Conservation (phyloP, 305 asterid species). For the Fraxinus albicans region DNA sequence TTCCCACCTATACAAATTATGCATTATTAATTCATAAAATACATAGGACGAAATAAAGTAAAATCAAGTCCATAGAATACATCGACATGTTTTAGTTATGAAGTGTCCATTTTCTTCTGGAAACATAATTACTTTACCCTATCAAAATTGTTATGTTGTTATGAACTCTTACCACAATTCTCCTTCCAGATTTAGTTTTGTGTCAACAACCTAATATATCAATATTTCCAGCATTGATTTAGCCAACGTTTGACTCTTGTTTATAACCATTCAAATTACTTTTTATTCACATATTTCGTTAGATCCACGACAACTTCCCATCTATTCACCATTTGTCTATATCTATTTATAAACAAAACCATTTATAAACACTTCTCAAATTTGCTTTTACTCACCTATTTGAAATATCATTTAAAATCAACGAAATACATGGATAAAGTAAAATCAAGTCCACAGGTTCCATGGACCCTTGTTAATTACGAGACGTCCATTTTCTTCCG, state of each 20-base stretch:
- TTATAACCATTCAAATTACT: not conserved
- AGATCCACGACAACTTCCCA: not conserved
- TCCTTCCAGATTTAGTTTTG: not conserved
- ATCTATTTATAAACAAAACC: not conserved
- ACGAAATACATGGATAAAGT: not conserved
- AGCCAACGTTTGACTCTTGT: not conserved
- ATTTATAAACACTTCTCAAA: not conserved
- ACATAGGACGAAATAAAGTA: not conserved
- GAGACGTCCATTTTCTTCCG: not conserved
- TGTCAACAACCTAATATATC: not conserved
- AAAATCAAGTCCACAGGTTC: not conserved
- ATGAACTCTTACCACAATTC: not conserved
- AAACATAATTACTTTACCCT: not conserved
- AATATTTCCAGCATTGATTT: not conserved
- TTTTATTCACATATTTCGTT: too few species aligned
- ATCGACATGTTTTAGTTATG: not conserved
- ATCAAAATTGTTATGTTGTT: not conserved
- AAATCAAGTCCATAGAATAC: not conserved
- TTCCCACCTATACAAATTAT: not conserved
- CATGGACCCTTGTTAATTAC: conserved; percentile 1
- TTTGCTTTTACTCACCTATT: not conserved
- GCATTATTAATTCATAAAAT: not conserved
- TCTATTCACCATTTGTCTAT: not conserved
- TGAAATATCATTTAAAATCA: not conserved
- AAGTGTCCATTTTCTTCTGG: not conserved